Base-by-base conservation (phyloP, 2,329 filamentous ascomycete genomes). In the Alternaria burnsii region DNA sequence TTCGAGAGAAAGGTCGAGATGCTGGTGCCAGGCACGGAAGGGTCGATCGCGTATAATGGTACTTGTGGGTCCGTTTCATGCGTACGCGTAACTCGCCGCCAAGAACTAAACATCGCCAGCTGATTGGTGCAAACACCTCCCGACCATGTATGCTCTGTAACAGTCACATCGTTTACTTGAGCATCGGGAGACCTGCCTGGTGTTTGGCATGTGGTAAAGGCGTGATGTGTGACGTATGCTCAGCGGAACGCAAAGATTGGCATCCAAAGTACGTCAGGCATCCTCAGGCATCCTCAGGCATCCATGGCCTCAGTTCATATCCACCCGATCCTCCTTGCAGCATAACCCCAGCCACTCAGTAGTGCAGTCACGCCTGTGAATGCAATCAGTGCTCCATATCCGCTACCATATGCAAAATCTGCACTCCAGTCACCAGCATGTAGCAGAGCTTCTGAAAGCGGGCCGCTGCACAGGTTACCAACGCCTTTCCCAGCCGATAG, bases 391-490 rank as follows among this genome's bases (percentile, higher is more conserved):
- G 74, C 67, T 12, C 81, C 81, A 64, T 80, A 83, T 16, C 75
- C 77, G 42, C 74, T 80, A 0, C 80, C 82, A 65, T 82, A 83
- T 1, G 78, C 81, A 40, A 77, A 71, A 0, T 63, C 71, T 20
- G 76, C 78, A 46, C 77, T 71, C 26, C 76, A 82, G 3, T 68
- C 64, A 24, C 75, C 76, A 26, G 71, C 68, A n/a, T 71, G 69
- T 9, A 84, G 61, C 34, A 84, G 65, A 14, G 74, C 78, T 67
- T 85, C 83, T 48, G 83, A 85, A 42, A 86, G 69, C 0, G 85
- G 84, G 3, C 85, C 85, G 59, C 79, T 81, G 10, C 82, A 78
- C 10, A 87, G 73, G 68, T 82, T 83, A 4, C 84, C 84, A 20
- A 86, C 78, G 0, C 84, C 85, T 44, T 83, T 82, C 0, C 84